Base-by-base conservation (phyloP, 176 grass and related monocot species). In the Zizania latifolia region DNA sequence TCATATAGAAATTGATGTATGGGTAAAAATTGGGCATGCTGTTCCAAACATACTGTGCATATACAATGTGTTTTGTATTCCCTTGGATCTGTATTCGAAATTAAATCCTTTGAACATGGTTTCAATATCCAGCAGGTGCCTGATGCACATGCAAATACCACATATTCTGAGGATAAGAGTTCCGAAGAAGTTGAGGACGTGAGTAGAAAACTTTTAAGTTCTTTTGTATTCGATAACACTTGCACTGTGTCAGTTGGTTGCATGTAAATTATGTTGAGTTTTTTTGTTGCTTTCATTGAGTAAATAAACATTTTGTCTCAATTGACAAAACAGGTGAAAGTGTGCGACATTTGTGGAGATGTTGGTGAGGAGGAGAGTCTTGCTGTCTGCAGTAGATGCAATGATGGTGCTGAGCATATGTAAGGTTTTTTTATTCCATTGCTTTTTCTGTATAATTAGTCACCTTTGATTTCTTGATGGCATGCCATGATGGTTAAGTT, bases 271-370 rank as follows among this genome's bases (percentile, higher is more conserved):
- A 34, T 21, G 14, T 26, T 16, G 26, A 71, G 34, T 24, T 62
- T 68, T 43, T 74, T 64, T 30, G 36, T 74, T 10, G 60, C 27
- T 66, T 75, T 68, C 19, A 60, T 40, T 11, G 4, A 81, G 15
- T 69, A 33, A 56, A 28, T 62, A 37, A n/a, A 56, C 19, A 45
- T 80, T 43, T 43, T 40, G n/a, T 78, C 29, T 63, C n/a, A 16
- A 58, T 38, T 80, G 46, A 82, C 38, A 32, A 78, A 72, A 55
- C 62, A 99, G 95, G 89, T 99, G 50, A 99, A 99, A 79, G 91
- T 99, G 37, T 99, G 95, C 62, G 95, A 94, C 81, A 90, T 99
- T 34, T 99, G 95, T 71, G 95, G 95, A 61, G 95, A 99, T 77
- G 80, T 84, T 74, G 95, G 95, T 53, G 81, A 92, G 37, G 95